phyloP scores from a whole-genome alignment of 2,329 filamentous ascomycete species.

The Coniochaeta ligniaria region DNA sequence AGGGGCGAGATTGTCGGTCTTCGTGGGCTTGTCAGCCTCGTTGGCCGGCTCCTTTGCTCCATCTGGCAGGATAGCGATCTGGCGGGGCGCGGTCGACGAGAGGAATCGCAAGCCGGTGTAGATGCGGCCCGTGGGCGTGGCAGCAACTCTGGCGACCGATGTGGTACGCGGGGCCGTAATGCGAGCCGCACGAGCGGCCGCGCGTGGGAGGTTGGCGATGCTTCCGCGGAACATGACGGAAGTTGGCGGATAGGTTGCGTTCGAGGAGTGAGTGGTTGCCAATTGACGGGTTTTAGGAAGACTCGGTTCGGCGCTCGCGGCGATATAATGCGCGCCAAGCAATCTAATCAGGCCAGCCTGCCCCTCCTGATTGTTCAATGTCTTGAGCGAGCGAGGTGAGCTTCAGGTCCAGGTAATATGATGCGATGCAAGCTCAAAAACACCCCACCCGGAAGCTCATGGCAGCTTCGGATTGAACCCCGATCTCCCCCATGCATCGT shows the following conservation, averaged over 20 bases:
- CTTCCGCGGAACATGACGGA: conserved; percentile 4
- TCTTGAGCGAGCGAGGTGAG: not conserved
- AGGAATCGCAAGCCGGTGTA: conserved; percentile 7
- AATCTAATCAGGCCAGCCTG: not conserved
- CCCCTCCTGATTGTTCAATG: not conserved
- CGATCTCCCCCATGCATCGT: not conserved
- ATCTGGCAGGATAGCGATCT: conserved; percentile 54
- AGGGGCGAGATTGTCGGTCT: conserved; percentile 28
- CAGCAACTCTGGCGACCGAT: not conserved
- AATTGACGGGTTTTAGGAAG: not conserved
- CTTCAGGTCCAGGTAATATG: not conserved
- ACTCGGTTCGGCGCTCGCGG: not conserved
- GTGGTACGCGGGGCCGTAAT: conserved; percentile 6
- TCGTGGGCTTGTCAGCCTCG: conserved; percentile 29
- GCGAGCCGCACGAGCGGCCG: conserved; percentile 25
- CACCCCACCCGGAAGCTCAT: conserved; percentile 1
- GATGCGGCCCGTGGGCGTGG: not conserved
- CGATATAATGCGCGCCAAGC: not conserved
- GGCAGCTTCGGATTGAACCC: not conserved
- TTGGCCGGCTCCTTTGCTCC: conserved; percentile 28
- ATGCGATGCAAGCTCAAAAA: not conserved
- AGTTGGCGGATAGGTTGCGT: conserved; percentile 2
- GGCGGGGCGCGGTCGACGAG: conserved; percentile 26
- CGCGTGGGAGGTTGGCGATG: conserved; percentile 29
- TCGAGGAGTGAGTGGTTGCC: conserved; percentile 19